These are phyloP conservation scores for Teunomyces cretensis DNA, from an alignment of 805 yeast genomes.

Conservation along the genomic window DNA sequence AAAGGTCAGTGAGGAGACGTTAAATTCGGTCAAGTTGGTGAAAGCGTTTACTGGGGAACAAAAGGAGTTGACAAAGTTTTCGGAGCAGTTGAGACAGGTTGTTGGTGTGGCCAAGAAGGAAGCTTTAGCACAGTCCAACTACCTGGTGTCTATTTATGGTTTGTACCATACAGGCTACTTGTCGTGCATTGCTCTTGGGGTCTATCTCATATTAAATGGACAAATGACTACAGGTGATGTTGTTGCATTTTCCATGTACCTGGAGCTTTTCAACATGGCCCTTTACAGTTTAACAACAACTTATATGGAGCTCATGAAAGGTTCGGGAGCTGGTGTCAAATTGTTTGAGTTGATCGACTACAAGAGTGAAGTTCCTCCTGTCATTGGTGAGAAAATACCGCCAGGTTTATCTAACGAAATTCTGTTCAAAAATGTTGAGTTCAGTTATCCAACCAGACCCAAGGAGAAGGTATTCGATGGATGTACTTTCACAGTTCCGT, in stretches of 20 bases:
- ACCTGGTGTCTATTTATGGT: slow-evolving; percentile 42
- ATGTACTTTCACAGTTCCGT: slow-evolving; percentile 35
- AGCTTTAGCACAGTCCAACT: slow-evolving; percentile 46
- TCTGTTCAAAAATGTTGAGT: slow-evolving; percentile 38
- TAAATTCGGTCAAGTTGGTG: slow-evolving; percentile 41
- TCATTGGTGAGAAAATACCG: slow-evolving; percentile 31
- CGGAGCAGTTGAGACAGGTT: slow-evolving; percentile 38
- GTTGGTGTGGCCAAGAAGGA: slow-evolving; percentile 43
- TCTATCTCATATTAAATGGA: slow-evolving; percentile 41
- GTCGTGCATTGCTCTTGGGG: slow-evolving; percentile 43
- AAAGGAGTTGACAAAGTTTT: slow-evolving; percentile 40
- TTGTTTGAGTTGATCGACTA: slow-evolving; percentile 43
- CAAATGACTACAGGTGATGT: slow-evolving; percentile 49
- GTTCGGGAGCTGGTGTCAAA: slow-evolving; percentile 47
- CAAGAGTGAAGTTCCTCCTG: slow-evolving; percentile 34
- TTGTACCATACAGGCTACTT: slow-evolving; percentile 44
- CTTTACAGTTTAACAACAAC: slow-evolving; percentile 45
- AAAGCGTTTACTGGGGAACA: slow-evolving; percentile 46
- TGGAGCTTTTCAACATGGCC: slow-evolving; percentile 45
- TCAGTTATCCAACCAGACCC: slow-evolving; percentile 43
- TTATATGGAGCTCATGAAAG: slow-evolving; percentile 47
- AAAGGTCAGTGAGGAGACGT: slow-evolving; percentile 43
- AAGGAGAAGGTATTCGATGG: slow-evolving; percentile 36
- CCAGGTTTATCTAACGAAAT: slow-evolving; percentile 26
- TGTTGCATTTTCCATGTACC: slow-evolving; percentile 46